These are phyloP conservation scores for Alloteropsis semialata DNA, from an alignment of 176 grass and related monocot species.

Conservation along the genomic window DNA sequence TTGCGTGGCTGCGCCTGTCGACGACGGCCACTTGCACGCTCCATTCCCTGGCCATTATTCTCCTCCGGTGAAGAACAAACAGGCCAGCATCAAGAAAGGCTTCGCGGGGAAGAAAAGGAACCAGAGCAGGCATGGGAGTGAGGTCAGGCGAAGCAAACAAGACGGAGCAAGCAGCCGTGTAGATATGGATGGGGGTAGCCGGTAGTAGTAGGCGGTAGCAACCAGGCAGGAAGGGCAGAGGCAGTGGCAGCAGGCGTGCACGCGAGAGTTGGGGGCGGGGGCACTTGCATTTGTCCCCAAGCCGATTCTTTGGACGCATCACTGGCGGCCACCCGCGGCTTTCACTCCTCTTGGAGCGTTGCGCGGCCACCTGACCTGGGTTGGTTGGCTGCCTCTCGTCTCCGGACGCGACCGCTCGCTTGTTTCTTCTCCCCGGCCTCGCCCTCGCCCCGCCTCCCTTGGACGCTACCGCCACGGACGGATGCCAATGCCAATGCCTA, in stretches of 20 bases:
- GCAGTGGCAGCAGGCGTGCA: background rate
- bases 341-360: background rate
- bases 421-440: background rate
- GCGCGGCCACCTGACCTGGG: background rate
- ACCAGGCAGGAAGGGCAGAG: too few relatives aligned
- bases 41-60: background rate
- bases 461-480: background rate
- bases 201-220: background rate
- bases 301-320: conserved; percentile 37
- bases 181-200: background rate
- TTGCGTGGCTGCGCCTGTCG: background rate
- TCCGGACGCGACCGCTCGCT: background rate
- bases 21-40: background rate
- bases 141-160: background rate
- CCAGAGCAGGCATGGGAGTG: background rate
- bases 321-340: background rate
- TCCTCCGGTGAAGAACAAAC: background rate
- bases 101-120: background rate
- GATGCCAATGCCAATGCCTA: background rate
- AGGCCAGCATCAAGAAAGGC: background rate
- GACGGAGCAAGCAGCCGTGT: background rate
- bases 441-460: background rate
- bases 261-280: background rate
- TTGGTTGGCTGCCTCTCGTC: background rate
- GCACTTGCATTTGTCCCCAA: background rate